Evolutionary conservation across 1,284 basidiomycete species (phyloP), one percentile per base, ranked within the genome.

Genomic region (Melanopsichium pennsylvanicum): DNA sequence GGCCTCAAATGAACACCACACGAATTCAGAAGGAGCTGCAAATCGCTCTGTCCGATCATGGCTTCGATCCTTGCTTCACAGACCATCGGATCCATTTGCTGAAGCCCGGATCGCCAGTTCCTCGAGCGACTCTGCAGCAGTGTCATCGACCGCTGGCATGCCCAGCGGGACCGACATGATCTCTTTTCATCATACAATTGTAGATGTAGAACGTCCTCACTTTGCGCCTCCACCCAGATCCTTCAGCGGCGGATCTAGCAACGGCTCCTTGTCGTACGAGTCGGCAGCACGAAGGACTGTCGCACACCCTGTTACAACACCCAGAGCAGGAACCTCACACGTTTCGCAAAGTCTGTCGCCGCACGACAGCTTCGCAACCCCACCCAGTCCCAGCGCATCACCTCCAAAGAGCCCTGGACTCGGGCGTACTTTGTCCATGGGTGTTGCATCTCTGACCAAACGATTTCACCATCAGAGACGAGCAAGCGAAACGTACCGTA

Each of bases 171-270:
- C 56, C 7, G 51, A 69, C 33, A 63, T 69, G 60, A 62, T 69
- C 56, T 69, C 60, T 7, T 69, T 69, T 27, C 66, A 69, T 27
- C 59, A 69, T 16, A 58, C 60, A 9, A 50, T 62, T 38, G 60
- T 59, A 13, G 54, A 57, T 23, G 27, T 50, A 3, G 58, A 68
- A 3, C 52, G 43, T 13, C 45, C 64, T 0, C 22, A 16, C 23
- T 58, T 61, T 34, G 34, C 55, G 3, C 64, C 64, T 16, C 57
- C 63, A 15, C 48, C 52, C 8, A 56, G 57, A 33, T 67, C 63
- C 9, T 68, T 61, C 58, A 68, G 58, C 25, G 58, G 58, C 4
- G 64, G 52, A 2, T 57, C 64, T 13, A 48, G 44, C 38, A 46
- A 35, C 16, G 50, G 38, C 5, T 23, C 52, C 2, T 32, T 55